Evolutionary conservation across 148 eudicot species (phyloP), one percentile per base, ranked within the genome.

Genomic region (Linanthus parryae): DNA sequence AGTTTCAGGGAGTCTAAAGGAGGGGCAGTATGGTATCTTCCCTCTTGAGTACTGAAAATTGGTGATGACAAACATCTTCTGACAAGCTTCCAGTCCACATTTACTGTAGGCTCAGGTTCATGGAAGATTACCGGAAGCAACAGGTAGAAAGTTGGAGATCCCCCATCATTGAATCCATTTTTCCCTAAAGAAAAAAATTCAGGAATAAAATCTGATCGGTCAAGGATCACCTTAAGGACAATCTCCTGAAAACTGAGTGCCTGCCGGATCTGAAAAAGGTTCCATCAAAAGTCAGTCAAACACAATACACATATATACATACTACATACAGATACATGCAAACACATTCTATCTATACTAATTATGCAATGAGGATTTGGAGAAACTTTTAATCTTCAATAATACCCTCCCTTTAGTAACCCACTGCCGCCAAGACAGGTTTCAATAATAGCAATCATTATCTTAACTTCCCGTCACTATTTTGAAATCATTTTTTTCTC

Each of bases 41-140:
- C 44, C 43, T 62, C 31, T 27, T 65, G 52, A 52, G 61, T 38
- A 31, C 59, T 61, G 62, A 94, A 94, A 57, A 82, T 70, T 29
- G 95, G 85, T 29, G 99, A 94, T 30, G 88, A 88, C 63, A 94
- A 72, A 58, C 96, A 88, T 76, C 71, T 88, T 49, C 54, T 84
- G 24, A 94, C 53, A 25, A 73, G 56, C 54, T 50, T 70, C 99
- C 99, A 94, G 61, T 94, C 96, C 17, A 88, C 74, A 44, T 63
- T 54, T 65, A 80, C 65, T 48, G 35, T 54, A 18, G 48, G 56
- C 33, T 51, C 58, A 29, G 48, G 17, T 31, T 75, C 75, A 49
- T 45, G 53, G 43, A 24, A 33, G 46, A 62, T 63, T 48, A 94
- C 75, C 39, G 99, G 99, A 55, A 94, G 91, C 74, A 94, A 62